A percentile compares a stretch with the other conserved stretches of the same genome.
These are phyloP conservation scores for Suillus cothurnatus DNA, from an alignment of 768 basidiomycete genomes.

Conservation along the genomic window DNA sequence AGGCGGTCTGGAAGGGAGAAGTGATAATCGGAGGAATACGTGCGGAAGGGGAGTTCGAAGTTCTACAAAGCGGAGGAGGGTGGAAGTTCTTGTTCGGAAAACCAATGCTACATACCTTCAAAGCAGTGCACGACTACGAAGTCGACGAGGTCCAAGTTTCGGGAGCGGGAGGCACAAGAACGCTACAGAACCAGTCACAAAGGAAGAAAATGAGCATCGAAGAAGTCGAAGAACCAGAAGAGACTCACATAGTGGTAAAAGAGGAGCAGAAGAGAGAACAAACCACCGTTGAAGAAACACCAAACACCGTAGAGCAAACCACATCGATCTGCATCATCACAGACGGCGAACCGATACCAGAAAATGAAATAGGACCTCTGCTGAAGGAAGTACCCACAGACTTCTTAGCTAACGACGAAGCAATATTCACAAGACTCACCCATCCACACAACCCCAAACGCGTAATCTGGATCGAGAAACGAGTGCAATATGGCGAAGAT, in stretches of 20 bases:
- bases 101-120: slow-evolving; percentile 23
- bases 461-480: slow-evolving; percentile 21
- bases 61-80: slow-evolving; percentile 25
- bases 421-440: slow-evolving; percentile 11
- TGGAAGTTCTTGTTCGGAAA: slow-evolving; percentile 36
- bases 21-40: background rate
- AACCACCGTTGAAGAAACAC: no score
- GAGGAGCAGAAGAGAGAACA: no score
- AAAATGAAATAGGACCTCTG: no score
- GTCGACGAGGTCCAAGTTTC: slow-evolving; percentile 6
- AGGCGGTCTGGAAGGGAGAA: slow-evolving; percentile 14
- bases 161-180: background rate
- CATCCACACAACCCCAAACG: slow-evolving; percentile 13
- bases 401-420: slow-evolving; percentile 8
- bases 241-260: no score
- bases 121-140: slow-evolving; percentile 28
- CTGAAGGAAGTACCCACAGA: background rate
- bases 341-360: background rate
- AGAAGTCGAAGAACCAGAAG: no score
- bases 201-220: no score
- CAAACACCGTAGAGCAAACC: no score
- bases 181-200: no score
- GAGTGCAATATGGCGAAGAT: slow-evolving; percentile 33
- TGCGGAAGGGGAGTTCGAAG: slow-evolving; percentile 2
- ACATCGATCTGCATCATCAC: no score